Conservation (phyloP, 2,329 filamentous ascomycete genomes). For the Xylariaceae sp. region DNA sequence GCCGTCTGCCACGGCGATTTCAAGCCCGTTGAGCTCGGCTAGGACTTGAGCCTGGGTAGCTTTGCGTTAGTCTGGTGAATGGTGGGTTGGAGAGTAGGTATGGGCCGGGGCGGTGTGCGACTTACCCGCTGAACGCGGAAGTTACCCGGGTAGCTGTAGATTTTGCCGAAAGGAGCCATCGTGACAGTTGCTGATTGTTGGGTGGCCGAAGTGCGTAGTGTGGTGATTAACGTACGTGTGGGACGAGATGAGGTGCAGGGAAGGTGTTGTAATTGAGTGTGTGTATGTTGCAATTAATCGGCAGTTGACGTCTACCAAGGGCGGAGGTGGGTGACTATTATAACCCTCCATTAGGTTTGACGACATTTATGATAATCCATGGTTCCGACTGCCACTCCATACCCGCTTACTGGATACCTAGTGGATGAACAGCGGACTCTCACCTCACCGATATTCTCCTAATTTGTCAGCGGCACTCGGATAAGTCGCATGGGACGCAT, state of each 20-base stretch:
- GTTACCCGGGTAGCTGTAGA: conserved; percentile 35
- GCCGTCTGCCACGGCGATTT: conserved; percentile 28
- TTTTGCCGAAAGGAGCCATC: conserved; percentile 37
- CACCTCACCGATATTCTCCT: no score
- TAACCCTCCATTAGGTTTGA: no score
- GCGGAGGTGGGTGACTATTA: not conserved
- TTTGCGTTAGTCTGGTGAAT: not conserved
- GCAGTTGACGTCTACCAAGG: not conserved
- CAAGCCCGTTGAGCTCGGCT: conserved; percentile 35
- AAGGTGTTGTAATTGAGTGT: conserved; percentile 6
- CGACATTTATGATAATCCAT: no score
- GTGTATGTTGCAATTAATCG: not conserved
- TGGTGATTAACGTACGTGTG: not conserved
- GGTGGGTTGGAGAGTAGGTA: not conserved
- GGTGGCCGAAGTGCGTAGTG: not conserved
- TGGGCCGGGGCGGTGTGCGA: not conserved
- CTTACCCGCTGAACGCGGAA: conserved; percentile 32
- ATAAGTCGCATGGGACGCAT: not conserved
- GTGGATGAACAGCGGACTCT: no score
- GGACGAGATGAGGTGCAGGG: not conserved
- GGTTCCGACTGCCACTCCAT: no score
- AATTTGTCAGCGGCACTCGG: not conserved
- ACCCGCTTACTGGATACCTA: no score
- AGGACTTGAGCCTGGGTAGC: conserved; percentile 27
- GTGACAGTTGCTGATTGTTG: conserved; percentile 9